Conservation (phyloP, 2,329 filamentous ascomycete species). For the Penicillium rolfsii region DNA sequence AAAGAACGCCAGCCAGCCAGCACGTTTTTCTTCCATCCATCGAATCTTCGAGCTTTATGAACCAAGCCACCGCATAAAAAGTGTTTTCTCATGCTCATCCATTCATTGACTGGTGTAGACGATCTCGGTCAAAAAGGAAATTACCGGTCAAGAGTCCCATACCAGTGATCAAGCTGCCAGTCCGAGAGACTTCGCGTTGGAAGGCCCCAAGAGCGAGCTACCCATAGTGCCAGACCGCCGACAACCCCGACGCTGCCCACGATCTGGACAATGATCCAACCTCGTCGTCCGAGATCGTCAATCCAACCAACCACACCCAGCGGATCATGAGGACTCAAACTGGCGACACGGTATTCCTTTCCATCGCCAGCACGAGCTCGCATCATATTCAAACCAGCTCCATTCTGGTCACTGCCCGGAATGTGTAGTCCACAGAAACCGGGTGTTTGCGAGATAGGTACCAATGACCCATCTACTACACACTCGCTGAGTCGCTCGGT, state of each 20-base stretch:
- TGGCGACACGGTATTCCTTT: slow-evolving; percentile 39
- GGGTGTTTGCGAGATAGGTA: slow-evolving; percentile 53
- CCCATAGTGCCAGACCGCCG: slow-evolving; percentile 70
- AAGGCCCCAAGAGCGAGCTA: slow-evolving; percentile 51
- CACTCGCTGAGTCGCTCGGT: slow-evolving; percentile 68
- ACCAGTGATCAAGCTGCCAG: slow-evolving; percentile 35
- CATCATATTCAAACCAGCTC: slow-evolving; percentile 29
- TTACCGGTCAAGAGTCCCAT: slow-evolving; percentile 22
- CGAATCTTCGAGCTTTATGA: neutral
- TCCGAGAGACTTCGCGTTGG: slow-evolving; percentile 37
- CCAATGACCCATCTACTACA: slow-evolving; percentile 65
- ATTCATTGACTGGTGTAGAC: neutral
- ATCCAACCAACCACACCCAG: slow-evolving; percentile 74
- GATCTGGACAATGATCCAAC: slow-evolving; percentile 72
- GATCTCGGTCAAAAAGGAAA: neutral
- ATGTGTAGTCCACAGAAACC: slow-evolving; percentile 33
- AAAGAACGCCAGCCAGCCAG: slow-evolving; percentile 2
- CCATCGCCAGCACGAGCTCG: slow-evolving; percentile 30
- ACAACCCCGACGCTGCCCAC: slow-evolving; percentile 74
- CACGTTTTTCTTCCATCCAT: neutral
- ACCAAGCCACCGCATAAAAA: neutral
- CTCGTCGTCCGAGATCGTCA: slow-evolving; percentile 65
- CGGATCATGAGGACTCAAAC: slow-evolving; percentile 69
- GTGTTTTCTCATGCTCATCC: neutral
- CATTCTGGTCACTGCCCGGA: slow-evolving; percentile 28